Evolutionary conservation across 371 early-diverging fungal species (phyloP), one percentile per base, ranked within the genome.

Genomic region (Syncephalastrum racemosum): DNA sequence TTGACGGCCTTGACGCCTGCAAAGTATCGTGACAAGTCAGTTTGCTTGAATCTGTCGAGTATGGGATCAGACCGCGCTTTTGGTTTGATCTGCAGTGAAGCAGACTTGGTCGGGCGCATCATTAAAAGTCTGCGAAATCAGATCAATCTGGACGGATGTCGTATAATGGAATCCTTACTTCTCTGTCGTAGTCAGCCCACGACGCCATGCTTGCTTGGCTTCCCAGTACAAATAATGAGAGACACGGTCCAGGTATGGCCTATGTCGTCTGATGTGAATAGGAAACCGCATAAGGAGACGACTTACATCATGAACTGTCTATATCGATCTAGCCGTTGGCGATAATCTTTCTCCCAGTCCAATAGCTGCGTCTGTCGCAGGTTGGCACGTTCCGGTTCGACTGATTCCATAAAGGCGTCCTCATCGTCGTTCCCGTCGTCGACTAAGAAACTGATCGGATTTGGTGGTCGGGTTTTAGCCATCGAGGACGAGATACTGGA

Each of bases 151-250:
- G 7, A 7, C 7, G 27, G 7, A 7, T 27, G 27, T 27, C 7
- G 27, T 4, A 27, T 27, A 27, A 7, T 3, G 27, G 0, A 3
- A 6, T 27, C 24, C 66, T 58, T 70, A 75, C 77, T 69, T 68
- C 47, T 73, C 71, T 13, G 77, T 73, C 2, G 77, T 77, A 14
- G 62, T 45, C 2, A 77, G 62, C 12, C 77, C 69, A 51, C 62
- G 56, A 13, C 77, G 69, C 77, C 77, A 77, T 58, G 59, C 54
- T 50, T 71, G 73, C 42, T 77, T 73, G 16, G 62, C 59, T 13
- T 40, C 39, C 71, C 71, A 71, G 39, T 70, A 71, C 10, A 43
- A 39, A 23, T 67, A 45, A n/a, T 64, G 58, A 15, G 46, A 49
- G 4, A 56, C 39, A 31, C 55, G 60, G 31, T 77, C 68, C 39